phyloP scores from a whole-genome alignment of 2,329 filamentous ascomycete species.

The Trichoderma breve region DNA sequence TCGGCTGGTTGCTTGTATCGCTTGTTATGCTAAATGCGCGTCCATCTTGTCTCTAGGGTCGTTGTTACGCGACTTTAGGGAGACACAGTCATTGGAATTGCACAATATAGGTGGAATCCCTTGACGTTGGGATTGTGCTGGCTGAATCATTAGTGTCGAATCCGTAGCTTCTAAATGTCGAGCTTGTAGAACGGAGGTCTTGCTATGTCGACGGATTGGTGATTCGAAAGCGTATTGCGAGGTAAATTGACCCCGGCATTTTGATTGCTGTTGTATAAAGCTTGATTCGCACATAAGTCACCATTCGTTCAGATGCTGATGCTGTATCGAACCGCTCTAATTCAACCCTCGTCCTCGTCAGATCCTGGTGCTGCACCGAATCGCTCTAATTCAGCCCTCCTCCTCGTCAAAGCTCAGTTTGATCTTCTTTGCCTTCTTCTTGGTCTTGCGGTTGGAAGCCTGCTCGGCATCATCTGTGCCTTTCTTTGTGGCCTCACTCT shows the following conservation, averaged over 20 bases:
- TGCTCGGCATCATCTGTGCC: conserved; percentile 23
- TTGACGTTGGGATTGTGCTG: neutral
- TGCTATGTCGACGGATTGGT: neutral
- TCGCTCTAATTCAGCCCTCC: conserved; percentile 37
- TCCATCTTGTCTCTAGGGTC: neutral
- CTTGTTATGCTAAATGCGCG: neutral
- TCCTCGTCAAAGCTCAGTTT: conserved; percentile 68
- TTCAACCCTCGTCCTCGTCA: conserved; percentile 50
- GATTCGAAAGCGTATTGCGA: neutral
- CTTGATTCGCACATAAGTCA: neutral
- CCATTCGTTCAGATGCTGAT: neutral
- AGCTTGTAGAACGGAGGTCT: neutral
- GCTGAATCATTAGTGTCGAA: neutral
- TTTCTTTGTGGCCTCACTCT: conserved; percentile 19
- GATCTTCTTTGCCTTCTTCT: conserved; percentile 62
- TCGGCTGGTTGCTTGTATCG: neutral
- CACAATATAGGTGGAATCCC: neutral
- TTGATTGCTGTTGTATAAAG: neutral
- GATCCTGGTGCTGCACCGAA: neutral
- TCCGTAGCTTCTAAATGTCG: neutral
- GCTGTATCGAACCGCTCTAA: neutral
- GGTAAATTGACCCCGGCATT: neutral
- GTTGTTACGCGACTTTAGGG: neutral
- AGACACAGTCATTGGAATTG: neutral
- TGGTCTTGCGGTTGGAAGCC: conserved; percentile 36